Base-by-base conservation (phyloP, 768 basidiomycete species). In the Glaciozyma antarctica region DNA sequence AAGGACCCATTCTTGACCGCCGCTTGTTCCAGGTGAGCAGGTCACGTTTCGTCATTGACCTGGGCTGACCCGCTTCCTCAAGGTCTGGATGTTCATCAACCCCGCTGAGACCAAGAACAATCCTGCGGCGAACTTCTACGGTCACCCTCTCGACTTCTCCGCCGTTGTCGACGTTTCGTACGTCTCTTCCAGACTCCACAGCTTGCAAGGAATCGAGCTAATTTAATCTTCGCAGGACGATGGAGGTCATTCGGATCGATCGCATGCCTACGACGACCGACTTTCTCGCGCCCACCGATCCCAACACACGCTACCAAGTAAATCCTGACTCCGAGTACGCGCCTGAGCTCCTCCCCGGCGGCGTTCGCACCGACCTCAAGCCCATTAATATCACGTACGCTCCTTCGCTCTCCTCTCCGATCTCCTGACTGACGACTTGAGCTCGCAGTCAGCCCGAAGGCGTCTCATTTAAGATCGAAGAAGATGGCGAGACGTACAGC, bases 291-390 rank as follows among this genome's bases (percentile, higher is more conserved):
- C 19, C 47, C 5, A 49, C 59, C 32, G 47, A 48, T 12, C 47
- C 28, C 10, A 48, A 22, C 47, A 51, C 32, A 2, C 21, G 34
- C 3, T 52, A 48, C 44, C 16, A 32, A 15, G 30, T 8, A 32
- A 44, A 61, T 17, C 3, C n/a, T 2, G 51, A 43, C 12, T 54
- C 19, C 17, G 60, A 61, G 52, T 61, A 61, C 43, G 68, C 58
- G 28, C 64, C 53, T 53, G 62, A 65, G 16, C 55, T 71, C 45
- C 19, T 64, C 19, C 57, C 62, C 22, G 62, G 58, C 17, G 56
- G 54, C 63, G 60, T 59, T 21, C 58, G 62, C 32, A 54, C 53
- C 17, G 67, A 67, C 41, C 38, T 60, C 32, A 69, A 58, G 58
- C 64, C 63, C 3, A 13, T 58, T 13, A 52, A 61, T 41, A 60